A percentile compares a stretch with the other conserved stretches of the same genome.
These are phyloP conservation scores for Cryptosporidium baileyi DNA, from an alignment of 169 alveolate species.

Conservation along the genomic window DNA sequence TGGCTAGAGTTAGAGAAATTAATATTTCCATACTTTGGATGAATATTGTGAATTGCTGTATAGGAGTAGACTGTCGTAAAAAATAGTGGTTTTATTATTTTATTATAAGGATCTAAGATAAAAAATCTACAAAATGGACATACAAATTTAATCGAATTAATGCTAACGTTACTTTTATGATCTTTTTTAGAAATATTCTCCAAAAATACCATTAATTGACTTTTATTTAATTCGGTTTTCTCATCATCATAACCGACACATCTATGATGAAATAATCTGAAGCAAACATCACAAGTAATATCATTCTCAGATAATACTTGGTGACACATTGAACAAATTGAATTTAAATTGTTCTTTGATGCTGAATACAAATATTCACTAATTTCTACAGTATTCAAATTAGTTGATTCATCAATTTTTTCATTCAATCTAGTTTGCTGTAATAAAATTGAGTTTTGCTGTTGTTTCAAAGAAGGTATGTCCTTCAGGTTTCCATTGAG, in stretches of 20 bases:
- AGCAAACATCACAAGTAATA: constrained; percentile 17
- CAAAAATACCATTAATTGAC: constrained; percentile 60
- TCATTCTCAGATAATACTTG: not conserved
- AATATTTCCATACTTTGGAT: constrained; percentile 58
- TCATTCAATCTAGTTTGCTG: not conserved
- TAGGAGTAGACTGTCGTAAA: constrained; percentile 57
- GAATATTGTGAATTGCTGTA: constrained; percentile 67
- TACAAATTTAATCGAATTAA: constrained; percentile 28
- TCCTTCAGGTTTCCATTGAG: not conserved
- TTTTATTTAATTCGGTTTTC: constrained; percentile 33
- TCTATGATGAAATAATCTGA: constrained; percentile 1
- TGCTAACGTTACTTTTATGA: not conserved
- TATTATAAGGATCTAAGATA: constrained; percentile 48
- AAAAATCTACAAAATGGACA: constrained; percentile 66
- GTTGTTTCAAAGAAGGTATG: not conserved
- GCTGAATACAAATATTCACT: not conserved
- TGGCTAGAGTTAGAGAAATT: constrained; percentile 41
- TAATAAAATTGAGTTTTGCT: not conserved
- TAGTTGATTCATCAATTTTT: not conserved
- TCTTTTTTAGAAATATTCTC: constrained; percentile 13
- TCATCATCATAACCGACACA: constrained; percentile 60
- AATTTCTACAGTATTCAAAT: not conserved
- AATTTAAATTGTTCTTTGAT: not conserved
- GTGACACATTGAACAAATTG: constrained; percentile 36
- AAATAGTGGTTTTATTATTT: constrained; percentile 35